These are phyloP conservation scores for Cyclotella sp. DNA, from an alignment of 108 stramenopile genomes.

Conservation along the genomic window DNA sequence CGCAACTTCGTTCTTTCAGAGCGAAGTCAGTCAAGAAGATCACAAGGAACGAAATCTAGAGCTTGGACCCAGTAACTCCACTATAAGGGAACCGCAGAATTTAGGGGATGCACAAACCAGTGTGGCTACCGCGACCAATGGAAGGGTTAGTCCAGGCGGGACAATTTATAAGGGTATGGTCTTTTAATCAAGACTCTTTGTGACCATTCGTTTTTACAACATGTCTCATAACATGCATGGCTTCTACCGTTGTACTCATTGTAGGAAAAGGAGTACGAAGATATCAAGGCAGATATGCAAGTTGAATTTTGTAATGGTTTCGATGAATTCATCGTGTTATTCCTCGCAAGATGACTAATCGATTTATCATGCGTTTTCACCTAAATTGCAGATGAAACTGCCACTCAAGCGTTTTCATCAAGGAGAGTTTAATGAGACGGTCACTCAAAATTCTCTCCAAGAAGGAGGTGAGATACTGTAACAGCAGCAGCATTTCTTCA, in stretches of 20 bases:
- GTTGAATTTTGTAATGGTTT: no score
- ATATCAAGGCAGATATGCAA: constrained; percentile 62
- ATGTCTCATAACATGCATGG: background rate
- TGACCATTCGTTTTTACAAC: background rate
- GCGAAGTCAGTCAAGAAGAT: constrained; percentile 54
- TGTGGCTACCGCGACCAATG: constrained; percentile 25
- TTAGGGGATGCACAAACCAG: constrained; percentile 14
- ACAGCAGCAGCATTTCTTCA: no score
- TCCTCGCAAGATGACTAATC: no score
- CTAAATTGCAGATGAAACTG: constrained; percentile 36
- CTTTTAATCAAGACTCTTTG: background rate
- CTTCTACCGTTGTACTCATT: background rate
- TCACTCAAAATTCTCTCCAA: constrained; percentile 5
- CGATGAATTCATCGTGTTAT: no score
- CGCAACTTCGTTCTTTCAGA: background rate
- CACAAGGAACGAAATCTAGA: constrained; percentile 12
- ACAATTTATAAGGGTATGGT: constrained; percentile 60
- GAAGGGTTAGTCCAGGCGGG: constrained; percentile 66
- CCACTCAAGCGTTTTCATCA: constrained; percentile 65
- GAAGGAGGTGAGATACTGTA: constrained; percentile 9
- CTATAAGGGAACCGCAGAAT: constrained; percentile 16
- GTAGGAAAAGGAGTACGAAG: constrained; percentile 54
- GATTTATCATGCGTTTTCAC: no score
- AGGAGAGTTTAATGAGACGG: constrained; percentile 38
- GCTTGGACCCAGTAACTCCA: background rate